These are phyloP conservation scores for Blastocystis sp. DNA, from an alignment of 352 stramenopile species.

Conservation along the genomic window DNA sequence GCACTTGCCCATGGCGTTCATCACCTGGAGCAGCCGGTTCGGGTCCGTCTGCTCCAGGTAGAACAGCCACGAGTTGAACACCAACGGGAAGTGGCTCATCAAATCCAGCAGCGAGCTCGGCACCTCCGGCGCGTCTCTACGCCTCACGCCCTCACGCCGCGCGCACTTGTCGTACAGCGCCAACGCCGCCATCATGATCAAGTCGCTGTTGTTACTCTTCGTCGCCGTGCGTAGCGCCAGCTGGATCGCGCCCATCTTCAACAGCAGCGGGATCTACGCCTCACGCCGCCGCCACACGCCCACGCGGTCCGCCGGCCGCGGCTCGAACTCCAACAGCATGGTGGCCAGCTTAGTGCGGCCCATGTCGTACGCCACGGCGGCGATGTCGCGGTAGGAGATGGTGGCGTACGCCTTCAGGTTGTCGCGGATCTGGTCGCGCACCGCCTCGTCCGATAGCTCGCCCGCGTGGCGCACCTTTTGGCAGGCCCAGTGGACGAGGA, in stretches of 20 bases:
- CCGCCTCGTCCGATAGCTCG: conserved; percentile 1
- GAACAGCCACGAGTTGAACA: conserved; percentile 55
- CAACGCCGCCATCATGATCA: conserved; percentile 44
- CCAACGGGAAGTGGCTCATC: conserved; percentile 40
- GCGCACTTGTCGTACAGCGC: conserved; percentile 31
- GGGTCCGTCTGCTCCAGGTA: background rate
- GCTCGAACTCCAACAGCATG: conserved; percentile 59
- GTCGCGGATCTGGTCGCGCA: conserved; percentile 55
- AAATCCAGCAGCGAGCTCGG: conserved; percentile 4
- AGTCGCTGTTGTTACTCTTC: conserved; percentile 48
- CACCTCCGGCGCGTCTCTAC: background rate
- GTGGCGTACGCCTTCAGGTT: conserved; percentile 39
- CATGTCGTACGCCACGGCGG: background rate
- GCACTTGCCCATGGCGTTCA: background rate
- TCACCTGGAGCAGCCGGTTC: conserved; percentile 13
- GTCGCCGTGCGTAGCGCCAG: conserved; percentile 39
- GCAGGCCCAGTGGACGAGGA: conserved; percentile 24
- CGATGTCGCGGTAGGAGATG: conserved; percentile 41
- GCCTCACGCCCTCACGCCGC: background rate
- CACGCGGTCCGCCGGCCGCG: conserved; percentile 14
- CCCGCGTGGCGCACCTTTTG: conserved; percentile 21
- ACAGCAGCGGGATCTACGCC: conserved; percentile 22
- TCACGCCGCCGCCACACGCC: background rate
- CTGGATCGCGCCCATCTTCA: conserved; percentile 46
- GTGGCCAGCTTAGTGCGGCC: conserved; percentile 19